phyloP scores from a whole-genome alignment of 768 basidiomycete species.

The Cubamyces lactineus region DNA sequence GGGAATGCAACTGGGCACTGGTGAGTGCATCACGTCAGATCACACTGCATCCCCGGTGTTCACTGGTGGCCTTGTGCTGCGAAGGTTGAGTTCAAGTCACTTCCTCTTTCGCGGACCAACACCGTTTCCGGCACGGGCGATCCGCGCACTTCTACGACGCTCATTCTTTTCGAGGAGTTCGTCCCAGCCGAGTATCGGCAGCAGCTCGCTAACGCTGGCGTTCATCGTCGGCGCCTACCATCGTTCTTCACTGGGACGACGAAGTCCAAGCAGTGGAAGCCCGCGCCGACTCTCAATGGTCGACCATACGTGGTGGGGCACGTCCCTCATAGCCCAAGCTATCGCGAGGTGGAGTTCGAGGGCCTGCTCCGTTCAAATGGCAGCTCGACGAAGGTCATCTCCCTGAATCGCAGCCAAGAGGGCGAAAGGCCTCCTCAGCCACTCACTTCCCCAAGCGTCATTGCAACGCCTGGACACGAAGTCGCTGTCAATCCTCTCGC shows the following conservation, averaged over 20 bases:
- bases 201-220: conserved; percentile 61
- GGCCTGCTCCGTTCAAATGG: conserved; percentile 62
- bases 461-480: conserved; percentile 31
- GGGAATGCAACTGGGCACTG: conserved; percentile 92
- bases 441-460: conserved; percentile 32
- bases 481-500: conserved; percentile 8
- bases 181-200: conserved; percentile 88
- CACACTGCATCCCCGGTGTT: conserved; percentile 1
- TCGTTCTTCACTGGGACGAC: conserved; percentile 62
- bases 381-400: conserved; percentile 46
- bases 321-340: conserved; percentile 54
- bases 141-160: conserved; percentile 70
- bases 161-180: conserved; percentile 91
- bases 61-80: background rate
- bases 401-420: conserved; percentile 30
- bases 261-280: conserved; percentile 70
- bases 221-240: conserved; percentile 60
- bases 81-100: conserved; percentile 87
- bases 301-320: conserved; percentile 69
- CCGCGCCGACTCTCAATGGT: conserved; percentile 79
- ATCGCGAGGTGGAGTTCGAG: conserved; percentile 80
- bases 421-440: conserved; percentile 14
- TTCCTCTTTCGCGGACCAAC: conserved; percentile 46
- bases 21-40: conserved; percentile 48
- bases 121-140: conserved; percentile 46